These are phyloP conservation scores for Trichoderma lentiforme DNA, from an alignment of 2,329 filamentous ascomycete genomes.

Conservation along the genomic window DNA sequence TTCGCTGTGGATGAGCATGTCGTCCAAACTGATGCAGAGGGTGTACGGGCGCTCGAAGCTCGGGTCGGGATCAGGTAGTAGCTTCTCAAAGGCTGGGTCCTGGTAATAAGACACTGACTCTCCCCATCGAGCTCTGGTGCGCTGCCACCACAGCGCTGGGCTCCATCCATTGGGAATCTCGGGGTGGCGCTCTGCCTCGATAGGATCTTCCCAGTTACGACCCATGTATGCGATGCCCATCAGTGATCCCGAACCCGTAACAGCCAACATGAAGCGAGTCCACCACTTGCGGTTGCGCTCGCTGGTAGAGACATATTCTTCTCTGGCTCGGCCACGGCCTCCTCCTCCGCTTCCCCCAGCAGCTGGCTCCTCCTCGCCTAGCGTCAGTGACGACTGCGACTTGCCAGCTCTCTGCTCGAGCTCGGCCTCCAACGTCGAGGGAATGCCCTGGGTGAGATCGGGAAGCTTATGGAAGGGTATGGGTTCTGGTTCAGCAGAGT, in stretches of 20 bases:
- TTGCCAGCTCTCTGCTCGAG: constrained; percentile 45
- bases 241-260: constrained; percentile 54
- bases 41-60: constrained; percentile 84
- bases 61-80: constrained; percentile 79
- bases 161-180: constrained; percentile 80
- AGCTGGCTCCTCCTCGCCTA: constrained; percentile 35
- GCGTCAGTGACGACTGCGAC: constrained; percentile 31
- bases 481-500: constrained; percentile 36
- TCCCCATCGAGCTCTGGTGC: constrained; percentile 69
- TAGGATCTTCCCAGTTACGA: constrained; percentile 81
- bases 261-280: constrained; percentile 70
- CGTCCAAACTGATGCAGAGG: constrained; percentile 86
- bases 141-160: constrained; percentile 71
- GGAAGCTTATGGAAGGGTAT: constrained; percentile 69
- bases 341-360: constrained; percentile 26
- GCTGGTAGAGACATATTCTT: constrained; percentile 85
- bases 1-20: constrained; percentile 90
- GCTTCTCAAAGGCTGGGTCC: constrained; percentile 89
- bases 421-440: constrained; percentile 83
- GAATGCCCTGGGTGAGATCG: constrained; percentile 90
- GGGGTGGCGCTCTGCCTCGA: constrained; percentile 66
- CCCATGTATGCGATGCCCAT: constrained; percentile 71
- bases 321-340: constrained; percentile 42
- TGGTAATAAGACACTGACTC: constrained; percentile 89
- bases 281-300: constrained; percentile 76